phyloP scores from a whole-genome alignment of 1,284 basidiomycete genomes.

The Rhodotorula sp. region DNA sequence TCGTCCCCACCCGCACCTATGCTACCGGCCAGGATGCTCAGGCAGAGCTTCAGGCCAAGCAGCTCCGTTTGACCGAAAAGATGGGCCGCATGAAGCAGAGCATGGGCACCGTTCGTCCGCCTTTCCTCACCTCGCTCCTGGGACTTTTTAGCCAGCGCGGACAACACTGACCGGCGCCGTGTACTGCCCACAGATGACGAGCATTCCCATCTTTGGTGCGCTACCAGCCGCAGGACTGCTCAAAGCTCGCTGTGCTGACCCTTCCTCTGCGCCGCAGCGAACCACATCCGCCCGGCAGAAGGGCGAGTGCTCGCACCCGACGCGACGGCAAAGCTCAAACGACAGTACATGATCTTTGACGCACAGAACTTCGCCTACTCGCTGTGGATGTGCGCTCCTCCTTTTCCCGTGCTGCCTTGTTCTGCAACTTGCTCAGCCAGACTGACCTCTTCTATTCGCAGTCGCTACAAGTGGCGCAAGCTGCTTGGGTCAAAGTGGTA shows the following conservation, averaged over 20 bases:
- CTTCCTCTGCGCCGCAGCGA: constrained; percentile 19
- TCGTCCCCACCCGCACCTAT: constrained; percentile 7
- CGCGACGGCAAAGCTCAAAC: background rate
- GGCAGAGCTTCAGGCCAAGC: constrained; percentile 30
- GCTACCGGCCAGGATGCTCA: constrained; percentile 9
- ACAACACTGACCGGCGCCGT: background rate
- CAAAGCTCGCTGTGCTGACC: background rate
- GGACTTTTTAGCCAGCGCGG: background rate
- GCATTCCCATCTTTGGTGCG: constrained; percentile 27
- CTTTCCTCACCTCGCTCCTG: background rate
- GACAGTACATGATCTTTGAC: constrained; percentile 10
- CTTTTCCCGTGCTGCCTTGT: background rate
- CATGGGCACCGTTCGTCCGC: constrained; percentile 20
- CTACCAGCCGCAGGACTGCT: background rate
- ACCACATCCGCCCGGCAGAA: constrained; percentile 34
- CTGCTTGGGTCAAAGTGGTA: constrained; percentile 31
- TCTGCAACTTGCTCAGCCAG: background rate
- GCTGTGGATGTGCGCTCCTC: constrained; percentile 16
- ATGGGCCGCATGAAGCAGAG: constrained; percentile 40
- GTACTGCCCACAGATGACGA: background rate
- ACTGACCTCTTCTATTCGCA: constrained; percentile 1
- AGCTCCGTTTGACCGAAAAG: constrained; percentile 36
- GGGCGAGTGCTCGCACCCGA: constrained; percentile 20
- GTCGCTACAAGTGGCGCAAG: constrained; percentile 22
- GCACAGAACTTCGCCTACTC: constrained; percentile 9